Conservation (phyloP, 331 rosid genomes). For the Stylosanthes scabra region DNA sequence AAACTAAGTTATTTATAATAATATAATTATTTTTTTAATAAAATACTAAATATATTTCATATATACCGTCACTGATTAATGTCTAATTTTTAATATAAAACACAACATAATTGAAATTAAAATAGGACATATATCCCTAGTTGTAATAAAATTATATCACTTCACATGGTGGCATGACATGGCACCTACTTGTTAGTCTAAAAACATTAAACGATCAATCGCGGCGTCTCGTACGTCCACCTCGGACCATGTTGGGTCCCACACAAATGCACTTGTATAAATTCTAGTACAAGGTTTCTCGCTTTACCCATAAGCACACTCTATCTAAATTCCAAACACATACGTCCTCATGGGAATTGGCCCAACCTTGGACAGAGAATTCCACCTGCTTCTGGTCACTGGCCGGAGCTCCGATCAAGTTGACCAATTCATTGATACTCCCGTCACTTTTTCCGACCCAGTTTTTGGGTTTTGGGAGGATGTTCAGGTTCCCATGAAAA, state of each 20-base stretch:
- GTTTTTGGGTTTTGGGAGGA: slow-evolving; percentile 66
- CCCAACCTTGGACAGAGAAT: background rate
- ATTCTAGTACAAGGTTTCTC: slow-evolving; percentile 1
- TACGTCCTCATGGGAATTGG: background rate
- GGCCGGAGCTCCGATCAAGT: slow-evolving; percentile 21
- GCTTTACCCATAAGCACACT: background rate
- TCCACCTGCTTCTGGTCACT: background rate
- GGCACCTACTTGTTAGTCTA: background rate
- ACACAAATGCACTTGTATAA: slow-evolving; percentile 5
- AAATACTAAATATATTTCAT: no score
- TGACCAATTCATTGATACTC: background rate
- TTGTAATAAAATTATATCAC: no score
- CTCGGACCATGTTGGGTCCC: slow-evolving; percentile 32
- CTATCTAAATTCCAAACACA: background rate
- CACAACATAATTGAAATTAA: no score
- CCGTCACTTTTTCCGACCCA: slow-evolving; percentile 51
- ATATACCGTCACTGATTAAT: no score
- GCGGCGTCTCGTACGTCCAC: slow-evolving; percentile 16
- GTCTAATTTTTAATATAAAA: no score
- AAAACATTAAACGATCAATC: background rate
- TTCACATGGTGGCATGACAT: no score
- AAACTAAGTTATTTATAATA: no score
- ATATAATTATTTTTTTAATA: no score
- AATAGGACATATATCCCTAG: no score
- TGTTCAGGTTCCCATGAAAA: slow-evolving; percentile 38